These are phyloP conservation scores for Saccharomyces eubayanus DNA, from an alignment of 805 yeast genomes.

Conservation along the genomic window DNA sequence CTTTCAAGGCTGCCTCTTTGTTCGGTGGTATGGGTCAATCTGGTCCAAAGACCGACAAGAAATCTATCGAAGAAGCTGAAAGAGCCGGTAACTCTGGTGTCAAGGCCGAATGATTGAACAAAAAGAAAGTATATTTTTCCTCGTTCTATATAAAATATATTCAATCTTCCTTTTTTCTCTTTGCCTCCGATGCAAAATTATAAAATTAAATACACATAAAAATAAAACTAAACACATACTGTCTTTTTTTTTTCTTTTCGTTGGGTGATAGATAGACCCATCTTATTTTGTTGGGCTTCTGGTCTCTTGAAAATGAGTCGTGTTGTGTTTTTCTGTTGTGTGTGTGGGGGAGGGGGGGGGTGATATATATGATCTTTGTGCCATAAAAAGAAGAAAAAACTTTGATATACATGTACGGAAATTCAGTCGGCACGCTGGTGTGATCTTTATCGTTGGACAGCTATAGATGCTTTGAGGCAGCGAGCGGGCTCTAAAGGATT, in stretches of 20 bases:
- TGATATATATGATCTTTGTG: too few relatives aligned
- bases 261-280: neutral
- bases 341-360: too few relatives aligned
- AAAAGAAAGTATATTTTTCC: neutral
- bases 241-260: neutral
- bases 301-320: neutral
- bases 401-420: too few relatives aligned
- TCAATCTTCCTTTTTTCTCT: neutral
- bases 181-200: neutral
- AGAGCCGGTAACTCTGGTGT: constrained; percentile 78
- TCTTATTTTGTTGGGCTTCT: neutral
- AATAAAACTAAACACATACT: neutral
- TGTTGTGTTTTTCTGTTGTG: neutral
- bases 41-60: constrained; percentile 64
- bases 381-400: neutral
- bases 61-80: constrained; percentile 78
- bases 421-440: too few relatives aligned
- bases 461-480: too few relatives aligned
- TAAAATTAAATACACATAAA: neutral
- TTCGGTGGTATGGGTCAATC: constrained; percentile 45
- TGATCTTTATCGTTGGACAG: too few relatives aligned
- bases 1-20: constrained; percentile 82
- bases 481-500: too few relatives aligned
- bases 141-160: neutral
- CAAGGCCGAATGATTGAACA: constrained; percentile 59